These are phyloP conservation scores for Vaucheria bursata DNA, from an alignment of 352 stramenopile species.

Conservation along the genomic window DNA sequence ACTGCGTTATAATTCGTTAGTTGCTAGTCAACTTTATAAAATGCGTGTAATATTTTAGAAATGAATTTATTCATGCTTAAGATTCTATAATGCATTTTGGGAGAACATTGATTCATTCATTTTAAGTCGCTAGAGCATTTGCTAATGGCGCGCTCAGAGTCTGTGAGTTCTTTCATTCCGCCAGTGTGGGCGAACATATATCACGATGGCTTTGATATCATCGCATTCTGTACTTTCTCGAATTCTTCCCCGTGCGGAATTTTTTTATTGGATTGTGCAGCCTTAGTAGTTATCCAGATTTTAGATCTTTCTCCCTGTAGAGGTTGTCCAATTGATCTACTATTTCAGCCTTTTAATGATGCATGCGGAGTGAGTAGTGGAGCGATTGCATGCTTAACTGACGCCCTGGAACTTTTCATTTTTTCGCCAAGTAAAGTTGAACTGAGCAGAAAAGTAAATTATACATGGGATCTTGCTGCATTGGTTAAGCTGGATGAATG, in stretches of 20 bases:
- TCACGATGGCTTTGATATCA: slow-evolving; percentile 39
- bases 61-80: no score
- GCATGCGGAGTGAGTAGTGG: slow-evolving; percentile 31
- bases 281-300: slow-evolving; percentile 37
- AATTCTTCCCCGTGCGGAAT: slow-evolving; percentile 16
- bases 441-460: slow-evolving; percentile 32
- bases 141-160: no score
- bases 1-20: no score
- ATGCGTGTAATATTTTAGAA: no score
- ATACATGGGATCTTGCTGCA: slow-evolving; percentile 30
- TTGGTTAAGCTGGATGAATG: slow-evolving; percentile 20
- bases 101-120: no score
- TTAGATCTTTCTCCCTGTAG: slow-evolving; percentile 18
- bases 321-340: slow-evolving; percentile 10
- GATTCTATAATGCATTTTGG: no score
- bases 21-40: no score
- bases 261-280: slow-evolving; percentile 34
- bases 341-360: slow-evolving; percentile 30
- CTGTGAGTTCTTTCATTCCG: no score
- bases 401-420: slow-evolving; percentile 25
- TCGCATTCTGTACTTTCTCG: slow-evolving; percentile 15
- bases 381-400: slow-evolving; percentile 32
- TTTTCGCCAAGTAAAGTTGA: slow-evolving; percentile 41
- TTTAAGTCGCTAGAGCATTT: no score
- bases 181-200: slow-evolving; percentile 37